Evolutionary conservation across 129 eudicot genomes (phyloP).

Genomic region (Oenanthe sinensis): DNA sequence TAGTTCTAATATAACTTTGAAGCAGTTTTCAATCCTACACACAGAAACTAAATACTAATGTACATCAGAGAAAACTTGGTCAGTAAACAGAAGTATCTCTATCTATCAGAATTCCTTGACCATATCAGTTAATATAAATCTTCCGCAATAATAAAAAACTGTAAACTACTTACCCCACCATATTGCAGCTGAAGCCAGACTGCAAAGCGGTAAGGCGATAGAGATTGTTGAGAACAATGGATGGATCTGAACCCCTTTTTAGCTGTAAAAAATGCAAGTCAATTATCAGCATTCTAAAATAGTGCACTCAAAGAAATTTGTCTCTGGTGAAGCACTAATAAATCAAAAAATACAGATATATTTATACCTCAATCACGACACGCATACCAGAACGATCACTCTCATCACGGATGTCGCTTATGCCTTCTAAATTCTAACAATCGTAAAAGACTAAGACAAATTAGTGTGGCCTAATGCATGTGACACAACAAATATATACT

Average conservation of each 20-base stretch:
- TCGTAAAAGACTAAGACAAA: background rate
- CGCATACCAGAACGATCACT: slow-evolving; percentile 99
- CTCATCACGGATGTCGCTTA: slow-evolving; percentile 97
- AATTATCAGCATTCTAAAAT: slow-evolving; percentile 1
- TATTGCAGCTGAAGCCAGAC: slow-evolving; percentile 91
- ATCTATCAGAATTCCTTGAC: background rate
- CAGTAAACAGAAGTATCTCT: background rate
- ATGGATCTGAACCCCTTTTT: slow-evolving; percentile 84
- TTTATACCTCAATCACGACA: slow-evolving; percentile 80
- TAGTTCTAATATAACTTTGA: background rate
- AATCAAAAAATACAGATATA: slow-evolving; percentile 12
- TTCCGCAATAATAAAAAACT: background rate
- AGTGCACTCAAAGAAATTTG: background rate
- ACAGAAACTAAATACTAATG: background rate
- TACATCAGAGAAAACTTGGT: background rate
- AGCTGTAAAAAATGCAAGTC: slow-evolving; percentile 38
- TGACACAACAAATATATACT: background rate
- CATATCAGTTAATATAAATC: background rate
- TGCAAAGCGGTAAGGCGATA: slow-evolving; percentile 89
- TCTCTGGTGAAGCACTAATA: background rate
- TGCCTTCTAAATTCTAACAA: slow-evolving; percentile 70
- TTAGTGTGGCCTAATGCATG: background rate
- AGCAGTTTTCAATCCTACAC: background rate
- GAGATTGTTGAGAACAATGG: slow-evolving; percentile 75
- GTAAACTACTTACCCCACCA: slow-evolving; percentile 82